Evolutionary conservation across 2,329 filamentous ascomycete genomes (phyloP).

Genomic region (Talaromyces atroroseus): DNA sequence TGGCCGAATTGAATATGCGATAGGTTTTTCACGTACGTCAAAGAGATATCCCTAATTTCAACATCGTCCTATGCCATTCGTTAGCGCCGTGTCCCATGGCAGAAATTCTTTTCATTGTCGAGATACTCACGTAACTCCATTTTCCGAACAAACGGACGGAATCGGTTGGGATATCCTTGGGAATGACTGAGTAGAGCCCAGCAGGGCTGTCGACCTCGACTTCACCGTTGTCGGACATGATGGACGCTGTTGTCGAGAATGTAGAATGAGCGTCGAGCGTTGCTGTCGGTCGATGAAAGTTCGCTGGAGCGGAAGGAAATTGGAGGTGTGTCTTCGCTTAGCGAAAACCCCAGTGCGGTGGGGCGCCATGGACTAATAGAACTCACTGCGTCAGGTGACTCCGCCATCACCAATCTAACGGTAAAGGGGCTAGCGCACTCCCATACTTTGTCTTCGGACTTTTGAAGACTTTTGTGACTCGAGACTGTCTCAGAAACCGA

Average conservation of each 20-base stretch:
- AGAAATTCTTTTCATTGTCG: not conserved
- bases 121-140: conserved; percentile 64
- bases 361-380: conserved; percentile 30
- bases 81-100: not conserved
- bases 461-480: not conserved
- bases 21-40: conserved; percentile 71
- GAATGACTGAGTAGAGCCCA: conserved; percentile 68
- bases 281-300: conserved; percentile 32
- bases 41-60: conserved; percentile 98
- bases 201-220: conserved; percentile 79
- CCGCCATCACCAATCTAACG: not conserved
- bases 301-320: conserved; percentile 30
- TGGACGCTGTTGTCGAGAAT: conserved; percentile 45
- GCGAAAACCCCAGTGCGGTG: conserved; percentile 26
- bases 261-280: conserved; percentile 31
- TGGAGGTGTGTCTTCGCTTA: conserved; percentile 41
- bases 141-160: conserved; percentile 97
- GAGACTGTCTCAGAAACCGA: not conserved
- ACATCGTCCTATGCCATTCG: conserved; percentile 65
- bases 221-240: conserved; percentile 92
- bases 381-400: conserved; percentile 20
- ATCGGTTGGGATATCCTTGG: conserved; percentile 90
- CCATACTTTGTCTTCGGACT: too few species aligned
- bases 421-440: not conserved
- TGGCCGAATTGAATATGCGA: conserved; percentile 2